phyloP scores from a whole-genome alignment of 176 grass and related monocot genomes.

The Musa schizocarpa region DNA sequence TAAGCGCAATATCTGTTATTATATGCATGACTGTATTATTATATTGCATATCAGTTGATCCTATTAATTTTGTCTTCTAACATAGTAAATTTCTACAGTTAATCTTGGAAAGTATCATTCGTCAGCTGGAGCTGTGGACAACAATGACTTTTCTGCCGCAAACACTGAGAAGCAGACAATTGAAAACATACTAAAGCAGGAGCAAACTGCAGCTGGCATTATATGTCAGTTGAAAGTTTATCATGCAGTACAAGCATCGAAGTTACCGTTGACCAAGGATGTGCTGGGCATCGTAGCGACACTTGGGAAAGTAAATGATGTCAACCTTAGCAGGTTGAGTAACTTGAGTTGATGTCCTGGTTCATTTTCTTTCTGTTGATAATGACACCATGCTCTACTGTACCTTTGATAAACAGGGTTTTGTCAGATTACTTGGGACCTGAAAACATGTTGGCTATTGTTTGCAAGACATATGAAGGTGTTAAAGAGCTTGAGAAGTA shows the following conservation, averaged over 20 bases:
- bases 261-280: constrained; percentile 39
- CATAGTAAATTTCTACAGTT: constrained; percentile 29
- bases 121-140: constrained; percentile 22
- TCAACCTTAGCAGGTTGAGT: constrained; percentile 62
- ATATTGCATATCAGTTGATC: background rate
- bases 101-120: constrained; percentile 49
- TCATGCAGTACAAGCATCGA: constrained; percentile 22
- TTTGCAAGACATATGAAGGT: constrained; percentile 79
- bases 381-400: background rate
- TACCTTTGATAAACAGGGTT: constrained; percentile 25
- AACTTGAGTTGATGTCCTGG: constrained; percentile 11
- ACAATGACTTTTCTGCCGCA: constrained; percentile 33
- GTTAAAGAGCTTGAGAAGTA: constrained; percentile 68
- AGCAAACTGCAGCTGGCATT: constrained; percentile 40
- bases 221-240: constrained; percentile 50
- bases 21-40: background rate
- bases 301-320: constrained; percentile 65
- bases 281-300: constrained; percentile 66
- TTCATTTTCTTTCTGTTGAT: background rate
- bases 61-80: background rate
- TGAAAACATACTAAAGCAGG: constrained; percentile 42
- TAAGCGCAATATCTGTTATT: background rate
- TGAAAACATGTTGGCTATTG: constrained; percentile 76
- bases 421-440: constrained; percentile 72
- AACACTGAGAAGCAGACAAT: constrained; percentile 37